Conservation (phyloP, 1,284 basidiomycete genomes). For the Termitomyces sp. region DNA sequence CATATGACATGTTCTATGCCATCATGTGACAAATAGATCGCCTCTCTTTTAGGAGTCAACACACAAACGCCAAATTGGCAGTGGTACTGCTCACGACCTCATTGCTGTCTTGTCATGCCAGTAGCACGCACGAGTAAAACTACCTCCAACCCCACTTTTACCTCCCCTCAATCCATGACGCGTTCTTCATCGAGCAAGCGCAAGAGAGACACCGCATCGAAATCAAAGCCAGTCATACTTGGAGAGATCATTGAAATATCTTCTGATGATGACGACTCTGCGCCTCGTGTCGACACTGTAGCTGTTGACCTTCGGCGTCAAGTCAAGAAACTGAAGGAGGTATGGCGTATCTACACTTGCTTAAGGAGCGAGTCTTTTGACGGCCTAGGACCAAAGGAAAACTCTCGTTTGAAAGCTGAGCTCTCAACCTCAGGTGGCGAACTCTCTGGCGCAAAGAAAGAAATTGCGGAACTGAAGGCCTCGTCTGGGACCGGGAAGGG, state of each 20-base stretch:
- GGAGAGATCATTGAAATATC: constrained; percentile 53
- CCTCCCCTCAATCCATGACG: not conserved
- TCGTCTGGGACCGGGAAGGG: constrained; percentile 18
- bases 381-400: constrained; percentile 6
- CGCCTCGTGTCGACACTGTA: constrained; percentile 17
- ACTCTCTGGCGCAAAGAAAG: constrained; percentile 19
- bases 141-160: not conserved
- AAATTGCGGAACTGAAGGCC: constrained; percentile 21
- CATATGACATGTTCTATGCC: not conserved
- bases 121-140: constrained; percentile 5
- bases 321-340: constrained; percentile 37
- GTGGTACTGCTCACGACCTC: not conserved
- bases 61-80: no score
- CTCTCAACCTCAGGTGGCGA: constrained; percentile 18
- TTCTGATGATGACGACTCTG: constrained; percentile 40
- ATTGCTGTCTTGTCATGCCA: constrained; percentile 9
- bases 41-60: no score
- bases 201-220: constrained; percentile 8
- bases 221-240: constrained; percentile 16
- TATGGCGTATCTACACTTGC: constrained; percentile 11
- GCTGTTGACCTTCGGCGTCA: constrained; percentile 29
- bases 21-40: not conserved
- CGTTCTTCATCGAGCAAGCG: constrained; percentile 4
- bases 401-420: constrained; percentile 6
- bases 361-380: not conserved